Evolutionary conservation across 2,329 filamentous ascomycete species (phyloP).

Genomic region (Endoconidiophora polonica): DNA sequence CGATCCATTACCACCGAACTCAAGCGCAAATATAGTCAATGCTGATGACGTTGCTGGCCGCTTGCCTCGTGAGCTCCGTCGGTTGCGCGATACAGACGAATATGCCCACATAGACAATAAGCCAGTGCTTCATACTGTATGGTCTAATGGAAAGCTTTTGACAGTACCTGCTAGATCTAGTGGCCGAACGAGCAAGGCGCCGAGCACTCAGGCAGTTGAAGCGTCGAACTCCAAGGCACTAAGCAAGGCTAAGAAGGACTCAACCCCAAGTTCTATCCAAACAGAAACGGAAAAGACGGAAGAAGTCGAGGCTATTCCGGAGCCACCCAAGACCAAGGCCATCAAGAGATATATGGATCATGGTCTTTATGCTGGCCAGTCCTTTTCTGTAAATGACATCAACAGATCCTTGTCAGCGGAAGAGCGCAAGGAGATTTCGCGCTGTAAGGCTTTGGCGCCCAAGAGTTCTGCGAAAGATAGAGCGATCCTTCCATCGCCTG

Average conservation of each 20-base stretch:
- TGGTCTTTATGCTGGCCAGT: conserved; percentile 77
- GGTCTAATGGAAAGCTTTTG: conserved; percentile 49
- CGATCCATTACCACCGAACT: conserved; percentile 27
- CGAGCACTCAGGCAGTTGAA: not conserved
- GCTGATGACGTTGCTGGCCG: conserved; percentile 33
- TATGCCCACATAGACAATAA: conserved; percentile 41
- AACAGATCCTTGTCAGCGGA: conserved; percentile 30
- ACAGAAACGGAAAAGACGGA: conserved; percentile 15
- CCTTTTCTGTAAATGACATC: conserved; percentile 29
- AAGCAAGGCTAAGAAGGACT: conserved; percentile 11
- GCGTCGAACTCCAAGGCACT: not conserved
- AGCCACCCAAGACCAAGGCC: conserved; percentile 26
- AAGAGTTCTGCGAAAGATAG: conserved; percentile 30
- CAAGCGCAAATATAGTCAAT: conserved; percentile 37
- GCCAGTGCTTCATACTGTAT: conserved; percentile 41
- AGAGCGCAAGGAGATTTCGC: conserved; percentile 34
- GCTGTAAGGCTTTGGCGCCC: not conserved
- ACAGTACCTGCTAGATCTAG: conserved; percentile 25
- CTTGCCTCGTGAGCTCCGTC: conserved; percentile 39
- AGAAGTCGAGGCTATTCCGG: conserved; percentile 24
- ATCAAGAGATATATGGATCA: conserved; percentile 65
- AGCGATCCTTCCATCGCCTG: conserved; percentile 52
- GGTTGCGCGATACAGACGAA: conserved; percentile 46
- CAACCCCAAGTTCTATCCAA: not conserved
- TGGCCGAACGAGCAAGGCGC: conserved; percentile 22